Evolutionary conservation across 495 filamentous ascomycete genomes (phyloP), one percentile per base, ranked within the genome.

Genomic region (Penicillium fimorum): DNA sequence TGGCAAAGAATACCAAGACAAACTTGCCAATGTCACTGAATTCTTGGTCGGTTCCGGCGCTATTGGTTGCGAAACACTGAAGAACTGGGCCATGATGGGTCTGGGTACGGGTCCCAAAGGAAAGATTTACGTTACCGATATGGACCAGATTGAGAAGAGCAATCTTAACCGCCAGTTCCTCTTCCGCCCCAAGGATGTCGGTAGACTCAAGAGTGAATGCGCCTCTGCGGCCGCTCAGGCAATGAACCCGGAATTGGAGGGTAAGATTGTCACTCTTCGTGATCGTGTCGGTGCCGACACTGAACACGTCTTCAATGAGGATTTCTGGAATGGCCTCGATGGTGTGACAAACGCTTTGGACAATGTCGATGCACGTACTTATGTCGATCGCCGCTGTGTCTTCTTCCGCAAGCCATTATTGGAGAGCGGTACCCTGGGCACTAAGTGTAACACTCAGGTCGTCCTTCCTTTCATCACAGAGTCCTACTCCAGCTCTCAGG

Each of bases 41-140:
- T 99, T 99, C 79, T 80, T 99, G 22, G 95, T 99, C 48, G 95
- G 95, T 57, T 90, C 95, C 24, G 95, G 95, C 57, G 95, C 95
- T 55, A 99, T 99, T 69, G 95, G 95, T 32, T 99, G 95, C 67
- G 95, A 99, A 68, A 99, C 97, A 83, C 78, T 99, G 53, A 99
- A 99, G 82, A 97, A 97, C 70, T 99, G 95, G 94, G 94, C 95
- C 25, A 93, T 97, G 92, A 95, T 97, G 63, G 95, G 95, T 57
- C 79, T 99, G 47, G 93, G 87, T 40, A 89, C 89, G 40, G 95
- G 95, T 33, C 88, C 88, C 22, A 82, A 92, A 32, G 95, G 95
- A 59, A 87, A 87, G 65, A 92, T 99, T 66, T 89, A 69, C 22
- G 89, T 97, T 24, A 96, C 95, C 13, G 95, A 99, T 67, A 97